Base-by-base conservation (phyloP, 768 basidiomycete genomes). In the Leucosporidium scottii region DNA sequence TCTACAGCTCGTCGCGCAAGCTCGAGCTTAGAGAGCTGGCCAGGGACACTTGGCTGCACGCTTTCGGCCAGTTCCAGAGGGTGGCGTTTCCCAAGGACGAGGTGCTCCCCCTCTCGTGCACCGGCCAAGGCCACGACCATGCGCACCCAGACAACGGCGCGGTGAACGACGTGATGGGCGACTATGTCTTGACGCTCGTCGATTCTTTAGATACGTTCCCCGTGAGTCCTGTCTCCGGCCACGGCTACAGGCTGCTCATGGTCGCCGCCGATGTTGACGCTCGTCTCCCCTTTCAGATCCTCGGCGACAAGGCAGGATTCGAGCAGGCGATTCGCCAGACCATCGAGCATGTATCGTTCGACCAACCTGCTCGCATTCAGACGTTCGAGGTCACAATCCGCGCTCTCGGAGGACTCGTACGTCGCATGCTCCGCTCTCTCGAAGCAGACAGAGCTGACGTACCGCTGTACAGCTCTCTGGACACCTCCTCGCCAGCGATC, bases 361-460 rank as follows among this genome's bases (percentile, higher is more conserved):
- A 97, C 76, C 88, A 92, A 65, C 87, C 97, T 78, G 91, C 91
- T 51, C 91, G 86, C 78, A 92, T 96, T n/a, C 94, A 99, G 82
- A 88, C 98, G 6, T 99, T 99, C 75, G 94, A 99, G 80, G 90
- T 90, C 15, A 97, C 91, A 1, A 98, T 98, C 64, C 86, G 93
- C 31, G 91, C 93, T 9, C 81, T 99, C 13, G 96, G 96, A 4
- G 91, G 92, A 6, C 83, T 99, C 48, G 73, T 81, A 36, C 18
- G 68, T 54, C 60, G 21, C 20, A 17, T 28, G 23, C 25, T 13
- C 9, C 18, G 3, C 25, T 53, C 13, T 2, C 15, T 17, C 39
- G 13, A 27, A 13, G 30, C 9, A 21, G 10, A 12, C n/a, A 7
- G 47, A 36, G 53, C 36, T 57, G 59, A 66, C 30, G 34, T 25